Percentiles rank a stretch among this genome's conserved stretches.
Conservation (phyloP, 2,329 filamentous ascomycete genomes). For the Hypoxylon sp. region DNA sequence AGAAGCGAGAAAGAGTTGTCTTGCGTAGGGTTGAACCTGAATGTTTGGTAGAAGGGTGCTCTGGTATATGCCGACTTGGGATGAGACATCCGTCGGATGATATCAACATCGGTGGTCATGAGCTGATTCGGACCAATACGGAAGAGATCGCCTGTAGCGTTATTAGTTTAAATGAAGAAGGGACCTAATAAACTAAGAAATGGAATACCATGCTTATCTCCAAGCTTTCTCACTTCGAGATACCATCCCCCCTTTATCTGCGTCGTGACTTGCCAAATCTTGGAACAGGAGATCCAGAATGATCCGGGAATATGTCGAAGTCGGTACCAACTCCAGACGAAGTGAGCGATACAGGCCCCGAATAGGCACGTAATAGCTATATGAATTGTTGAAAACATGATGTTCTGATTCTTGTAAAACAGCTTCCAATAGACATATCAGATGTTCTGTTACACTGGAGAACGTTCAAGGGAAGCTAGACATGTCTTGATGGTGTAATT, state of each 20-base stretch:
- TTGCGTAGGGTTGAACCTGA: constrained; percentile 41
- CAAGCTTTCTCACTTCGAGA: constrained; percentile 36
- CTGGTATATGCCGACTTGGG: constrained; percentile 32
- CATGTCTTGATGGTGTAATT: constrained; percentile 15
- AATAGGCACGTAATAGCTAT: constrained; percentile 11
- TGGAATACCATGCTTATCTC: constrained; percentile 40
- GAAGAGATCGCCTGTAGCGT: constrained; percentile 40
- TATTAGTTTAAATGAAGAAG: constrained; percentile 3
- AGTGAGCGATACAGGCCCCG: constrained; percentile 1
- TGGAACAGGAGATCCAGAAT: constrained; percentile 38
- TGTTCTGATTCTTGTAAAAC: not conserved
- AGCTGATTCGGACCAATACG: constrained; percentile 46
- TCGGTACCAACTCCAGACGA: constrained; percentile 36
- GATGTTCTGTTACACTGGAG: constrained; percentile 1
- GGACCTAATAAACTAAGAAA: not conserved
- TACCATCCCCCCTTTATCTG: constrained; percentile 41
- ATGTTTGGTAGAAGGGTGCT: constrained; percentile 40
- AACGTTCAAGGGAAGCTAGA: constrained; percentile 1
- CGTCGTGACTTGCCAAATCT: constrained; percentile 40
- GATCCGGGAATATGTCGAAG: constrained; percentile 44
- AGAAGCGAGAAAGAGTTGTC: constrained; percentile 44
- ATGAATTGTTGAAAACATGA: constrained; percentile 7
- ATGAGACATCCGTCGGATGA: constrained; percentile 43
- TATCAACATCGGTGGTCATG: constrained; percentile 43
- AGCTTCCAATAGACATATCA: not conserved